Percentiles rank a stretch among this genome's conserved stretches.
phyloP scores from a whole-genome alignment of 2,329 filamentous ascomycete genomes.

The Clonostachys rosea region DNA sequence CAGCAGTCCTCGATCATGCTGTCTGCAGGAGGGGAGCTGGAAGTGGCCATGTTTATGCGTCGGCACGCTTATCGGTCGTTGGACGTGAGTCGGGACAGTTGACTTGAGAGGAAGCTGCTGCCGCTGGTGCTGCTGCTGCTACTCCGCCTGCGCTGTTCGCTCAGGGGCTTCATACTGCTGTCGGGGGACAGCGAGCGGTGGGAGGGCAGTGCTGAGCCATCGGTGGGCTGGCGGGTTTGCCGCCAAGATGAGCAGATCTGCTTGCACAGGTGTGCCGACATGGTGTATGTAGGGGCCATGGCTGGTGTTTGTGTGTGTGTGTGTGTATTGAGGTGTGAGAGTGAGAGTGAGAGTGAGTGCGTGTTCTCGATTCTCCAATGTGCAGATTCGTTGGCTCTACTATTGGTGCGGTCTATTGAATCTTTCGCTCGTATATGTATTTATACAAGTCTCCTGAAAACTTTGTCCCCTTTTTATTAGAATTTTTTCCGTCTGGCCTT shows the following conservation, averaged over 20 bases:
- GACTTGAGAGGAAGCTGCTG: neutral
- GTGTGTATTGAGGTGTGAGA: neutral
- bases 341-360: no score
- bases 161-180: conserved; percentile 4
- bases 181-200: conserved; percentile 13
- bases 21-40: no score
- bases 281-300: conserved; percentile 57
- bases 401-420: no score
- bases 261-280: conserved; percentile 57
- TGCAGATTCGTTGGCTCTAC: no score
- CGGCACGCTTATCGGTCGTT: no score
- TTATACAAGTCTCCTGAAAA: no score
- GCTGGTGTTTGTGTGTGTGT: neutral
- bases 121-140: neutral
- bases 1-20: no score
- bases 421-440: no score
- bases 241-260: conserved; percentile 56
- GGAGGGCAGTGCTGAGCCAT: conserved; percentile 17
- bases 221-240: conserved; percentile 36
- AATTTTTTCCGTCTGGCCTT: no score
- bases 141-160: neutral
- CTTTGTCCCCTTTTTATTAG: no score
- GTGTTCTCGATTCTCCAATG: no score
- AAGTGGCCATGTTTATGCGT: no score
- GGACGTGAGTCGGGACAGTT: neutral